A percentile compares a stretch with the other conserved stretches of the same genome.
These are phyloP conservation scores for Arctostaphylos glauca DNA, from an alignment of 148 eudicot genomes.

Conservation along the genomic window DNA sequence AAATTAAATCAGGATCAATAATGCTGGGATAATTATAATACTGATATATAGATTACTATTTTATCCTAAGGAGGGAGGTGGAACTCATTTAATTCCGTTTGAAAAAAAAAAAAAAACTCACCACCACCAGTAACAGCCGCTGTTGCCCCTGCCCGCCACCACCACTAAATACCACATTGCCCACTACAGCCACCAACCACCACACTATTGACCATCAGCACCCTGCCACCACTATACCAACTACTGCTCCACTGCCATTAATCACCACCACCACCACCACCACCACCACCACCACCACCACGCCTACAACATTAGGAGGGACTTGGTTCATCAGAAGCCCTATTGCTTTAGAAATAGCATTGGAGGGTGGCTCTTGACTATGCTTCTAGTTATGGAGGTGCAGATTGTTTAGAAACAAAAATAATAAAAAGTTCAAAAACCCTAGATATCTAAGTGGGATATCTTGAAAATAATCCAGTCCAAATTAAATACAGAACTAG, in stretches of 20 bases:
- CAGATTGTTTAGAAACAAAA: slow-evolving; percentile 52
- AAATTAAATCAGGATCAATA: too few species aligned
- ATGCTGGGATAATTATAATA: too few species aligned
- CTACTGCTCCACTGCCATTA: slow-evolving; percentile 22
- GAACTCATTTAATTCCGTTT: too few species aligned
- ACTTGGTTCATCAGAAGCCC: slow-evolving; percentile 81
- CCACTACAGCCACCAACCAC: slow-evolving; percentile 26
- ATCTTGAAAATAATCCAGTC: too few species aligned
- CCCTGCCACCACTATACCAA: background rate
- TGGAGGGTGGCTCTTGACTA: slow-evolving; percentile 90
- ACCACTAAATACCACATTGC: slow-evolving; percentile 33
- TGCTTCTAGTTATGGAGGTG: slow-evolving; percentile 91
- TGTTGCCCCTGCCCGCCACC: slow-evolving; percentile 28
- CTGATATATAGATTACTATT: too few species aligned
- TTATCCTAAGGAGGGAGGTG: too few species aligned
- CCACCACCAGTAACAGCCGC: too few species aligned
- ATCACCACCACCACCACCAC: slow-evolving; percentile 27
- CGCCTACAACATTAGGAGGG: slow-evolving; percentile 53
- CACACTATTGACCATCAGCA: background rate
- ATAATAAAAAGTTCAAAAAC: too few species aligned
- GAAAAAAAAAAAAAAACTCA: too few species aligned
- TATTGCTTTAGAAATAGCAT: slow-evolving; percentile 61
- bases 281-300: slow-evolving; percentile 23
- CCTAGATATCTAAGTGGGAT: too few species aligned
- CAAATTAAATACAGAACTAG: too few species aligned